These are phyloP conservation scores for Cenchrus americanus DNA, from an alignment of 176 grass and related monocot genomes.

Conservation along the genomic window DNA sequence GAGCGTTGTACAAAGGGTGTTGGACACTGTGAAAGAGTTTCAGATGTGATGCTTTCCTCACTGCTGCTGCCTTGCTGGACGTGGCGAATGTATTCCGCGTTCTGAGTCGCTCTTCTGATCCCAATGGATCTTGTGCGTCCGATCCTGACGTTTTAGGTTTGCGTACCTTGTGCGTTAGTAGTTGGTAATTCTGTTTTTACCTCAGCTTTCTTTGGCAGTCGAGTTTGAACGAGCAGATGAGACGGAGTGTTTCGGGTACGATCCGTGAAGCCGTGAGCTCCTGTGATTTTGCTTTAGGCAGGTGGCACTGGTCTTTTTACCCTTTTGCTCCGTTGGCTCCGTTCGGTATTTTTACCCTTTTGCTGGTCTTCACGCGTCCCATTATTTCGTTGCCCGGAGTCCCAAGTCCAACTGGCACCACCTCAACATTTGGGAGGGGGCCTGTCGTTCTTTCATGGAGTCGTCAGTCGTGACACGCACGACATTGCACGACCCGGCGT, in stretches of 20 bases:
- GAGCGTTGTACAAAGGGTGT: constrained; percentile 32
- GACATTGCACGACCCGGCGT: neutral
- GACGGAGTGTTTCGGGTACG: neutral
- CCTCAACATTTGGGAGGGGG: neutral
- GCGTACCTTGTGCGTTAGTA: too few species aligned
- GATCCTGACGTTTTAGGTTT: neutral
- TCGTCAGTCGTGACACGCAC: constrained; percentile 35
- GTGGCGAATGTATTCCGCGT: neutral
- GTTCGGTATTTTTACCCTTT: too few species aligned
- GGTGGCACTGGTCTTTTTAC: too few species aligned
- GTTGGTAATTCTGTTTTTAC: too few species aligned
- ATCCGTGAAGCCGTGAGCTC: neutral
- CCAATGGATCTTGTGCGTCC: neutral
- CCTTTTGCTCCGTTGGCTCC: too few species aligned
- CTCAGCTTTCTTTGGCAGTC: too few species aligned
- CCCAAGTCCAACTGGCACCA: neutral
- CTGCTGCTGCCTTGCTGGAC: neutral
- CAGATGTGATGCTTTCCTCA: neutral
- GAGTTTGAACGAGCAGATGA: neutral
- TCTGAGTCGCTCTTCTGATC: neutral
- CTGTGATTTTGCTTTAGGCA: too few species aligned
- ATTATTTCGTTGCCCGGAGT: too few species aligned
- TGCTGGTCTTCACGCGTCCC: too few species aligned
- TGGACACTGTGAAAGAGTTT: neutral
- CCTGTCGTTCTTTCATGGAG: neutral